Evolutionary conservation across 345 rosid species (phyloP), one percentile per base, ranked within the genome.

Genomic region (Aethionema arabicum): DNA sequence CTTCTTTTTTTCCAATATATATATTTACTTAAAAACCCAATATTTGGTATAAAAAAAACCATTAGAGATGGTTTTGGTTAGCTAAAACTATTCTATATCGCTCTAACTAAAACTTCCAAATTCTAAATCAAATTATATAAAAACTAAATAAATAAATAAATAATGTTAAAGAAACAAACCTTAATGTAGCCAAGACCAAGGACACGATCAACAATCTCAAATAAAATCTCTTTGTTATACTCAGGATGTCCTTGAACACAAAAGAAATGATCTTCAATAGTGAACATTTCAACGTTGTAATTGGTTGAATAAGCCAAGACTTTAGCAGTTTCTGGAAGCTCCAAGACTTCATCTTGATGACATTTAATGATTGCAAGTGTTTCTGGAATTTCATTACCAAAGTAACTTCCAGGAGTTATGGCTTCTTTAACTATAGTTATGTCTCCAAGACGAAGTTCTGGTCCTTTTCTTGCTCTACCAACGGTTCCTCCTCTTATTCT

Each of bases 171-270:
- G 12, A 51, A 52, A 14, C 70, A 10, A 59, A 90, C 95, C 82
- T 81, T 59, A 12, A 92, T 79, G 66, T 52, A 66, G 69, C 82
- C 75, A 59, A 29, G 77, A 52, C 40, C 11, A 31, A 85, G 83
- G 41, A 89, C 93, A 55, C 96, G 95, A 57, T 89, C 96, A 4
- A 89, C 75, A 61, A 92, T 83, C 64, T 77, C 76, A 51, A 8
- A 69, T 43, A 92, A 79, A 49, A 92, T 89, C 76, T 87, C 96
- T 49, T 78, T 85, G 73, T 89, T 82, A 72, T 89, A 87, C 67
- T 92, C 98, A 7, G 93, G 96, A 61, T 92, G 95, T 21, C 98
- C 96, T 79, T 92, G 98, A 63, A 92, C 79, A n/a, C 95, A 93
- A 39, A 87, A 65, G 42, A 92, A 76, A 61, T 75, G 95, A 32